A percentile compares a stretch with the other conserved stretches of the same genome.
These are phyloP conservation scores for Fraxinus excelsior DNA, from an alignment of 257 asterid species.

Conservation along the genomic window DNA sequence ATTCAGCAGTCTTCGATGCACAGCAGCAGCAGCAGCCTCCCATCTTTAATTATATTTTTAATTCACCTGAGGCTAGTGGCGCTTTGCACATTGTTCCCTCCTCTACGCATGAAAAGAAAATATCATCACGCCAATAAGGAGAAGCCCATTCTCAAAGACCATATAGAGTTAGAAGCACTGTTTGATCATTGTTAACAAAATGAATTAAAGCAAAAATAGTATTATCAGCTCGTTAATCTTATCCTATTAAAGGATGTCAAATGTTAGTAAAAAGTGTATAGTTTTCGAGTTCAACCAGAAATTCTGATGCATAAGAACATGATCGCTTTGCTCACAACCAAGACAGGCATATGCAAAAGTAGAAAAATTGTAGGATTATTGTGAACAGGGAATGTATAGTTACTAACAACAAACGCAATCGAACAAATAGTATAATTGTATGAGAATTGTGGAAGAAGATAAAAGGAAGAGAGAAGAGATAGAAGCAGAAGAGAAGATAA, in stretches of 20 bases:
- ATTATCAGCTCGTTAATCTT: not conserved
- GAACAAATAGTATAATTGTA: not conserved
- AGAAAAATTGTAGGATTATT: not conserved
- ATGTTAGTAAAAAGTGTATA: not conserved
- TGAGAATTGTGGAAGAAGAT: not conserved
- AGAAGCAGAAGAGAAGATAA: not conserved
- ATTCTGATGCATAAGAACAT: not conserved
- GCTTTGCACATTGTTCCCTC: constrained; percentile 42
- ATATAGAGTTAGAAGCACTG: not conserved
- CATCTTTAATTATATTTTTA: constrained; percentile 44
- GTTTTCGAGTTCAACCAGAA: not conserved
- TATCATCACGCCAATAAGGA: constrained; percentile 10
- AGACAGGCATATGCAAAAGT: not conserved
- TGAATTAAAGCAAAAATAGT: not conserved
- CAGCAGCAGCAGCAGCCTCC: constrained; percentile 87
- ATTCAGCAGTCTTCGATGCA: constrained; percentile 46
- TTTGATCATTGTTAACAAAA: constrained; percentile 4
- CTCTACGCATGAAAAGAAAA: constrained; percentile 29
- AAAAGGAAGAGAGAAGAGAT: not conserved
- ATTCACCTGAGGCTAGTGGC: constrained; percentile 39
- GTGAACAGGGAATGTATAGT: not conserved
- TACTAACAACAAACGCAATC: not conserved
- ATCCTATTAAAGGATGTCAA: not conserved
- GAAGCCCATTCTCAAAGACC: constrained; percentile 4
- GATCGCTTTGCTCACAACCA: not conserved